Conservation (phyloP, 2,329 filamentous ascomycete genomes). For the Fusarium nisikadoi region DNA sequence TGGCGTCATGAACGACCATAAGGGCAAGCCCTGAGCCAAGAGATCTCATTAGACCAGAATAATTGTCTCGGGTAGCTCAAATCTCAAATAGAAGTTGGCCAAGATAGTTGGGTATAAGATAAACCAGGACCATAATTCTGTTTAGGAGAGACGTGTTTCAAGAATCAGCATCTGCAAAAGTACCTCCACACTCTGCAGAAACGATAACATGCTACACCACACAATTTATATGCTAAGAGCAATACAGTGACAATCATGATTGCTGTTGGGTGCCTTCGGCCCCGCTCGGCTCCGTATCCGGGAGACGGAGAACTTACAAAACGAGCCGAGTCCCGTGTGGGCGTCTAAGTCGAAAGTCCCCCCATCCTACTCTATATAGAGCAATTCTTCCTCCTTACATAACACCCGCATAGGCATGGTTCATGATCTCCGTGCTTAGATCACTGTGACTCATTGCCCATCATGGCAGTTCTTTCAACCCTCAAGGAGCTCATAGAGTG, state of each 20-base stretch:
- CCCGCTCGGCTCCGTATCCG: conserved; percentile 25
- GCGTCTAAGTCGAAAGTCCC: conserved; percentile 1
- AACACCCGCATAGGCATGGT: not conserved
- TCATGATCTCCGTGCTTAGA: not conserved
- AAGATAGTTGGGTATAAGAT: not conserved
- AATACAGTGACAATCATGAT: not conserved
- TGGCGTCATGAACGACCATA: not conserved
- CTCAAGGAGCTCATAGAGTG: conserved; percentile 44
- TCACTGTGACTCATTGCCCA: not conserved
- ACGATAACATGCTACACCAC: not conserved
- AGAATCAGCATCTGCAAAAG: not conserved
- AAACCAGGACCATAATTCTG: not conserved
- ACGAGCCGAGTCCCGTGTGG: conserved; percentile 15
- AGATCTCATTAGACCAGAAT: not conserved
- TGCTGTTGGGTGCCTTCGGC: conserved; percentile 5
- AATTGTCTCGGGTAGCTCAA: not conserved
- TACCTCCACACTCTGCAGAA: not conserved
- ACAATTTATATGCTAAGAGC: not conserved
- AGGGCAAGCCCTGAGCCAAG: not conserved
- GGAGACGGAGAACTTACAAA: conserved; percentile 36
- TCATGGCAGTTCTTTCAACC: conserved; percentile 42
- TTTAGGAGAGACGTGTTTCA: not conserved
- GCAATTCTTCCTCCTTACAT: not conserved
- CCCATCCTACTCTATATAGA: conserved; percentile 13
- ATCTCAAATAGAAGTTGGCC: not conserved